Evolutionary conservation across 129 eudicot species (phyloP), one percentile per base, ranked within the genome.

Genomic region (Dittrichia graveolens): DNA sequence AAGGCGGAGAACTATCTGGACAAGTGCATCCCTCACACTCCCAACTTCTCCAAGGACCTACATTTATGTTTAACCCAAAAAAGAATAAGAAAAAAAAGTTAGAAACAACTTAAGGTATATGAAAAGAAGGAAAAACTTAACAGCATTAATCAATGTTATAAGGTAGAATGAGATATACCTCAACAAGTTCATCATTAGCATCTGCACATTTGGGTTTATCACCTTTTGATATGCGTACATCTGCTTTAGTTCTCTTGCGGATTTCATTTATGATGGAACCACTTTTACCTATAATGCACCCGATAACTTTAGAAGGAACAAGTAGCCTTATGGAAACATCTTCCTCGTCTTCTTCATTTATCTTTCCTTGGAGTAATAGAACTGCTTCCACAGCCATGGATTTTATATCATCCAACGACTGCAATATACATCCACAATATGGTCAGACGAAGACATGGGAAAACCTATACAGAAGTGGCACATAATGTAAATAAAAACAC

Each of bases 351-450:
- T 90, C 99, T 63, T 87, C 89, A 43, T 88, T 94, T 69, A 94
- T 90, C 83, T 94, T 94, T 73, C 72, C 96, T 83, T 94, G 97
- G 56, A 94, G 88, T 81, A 94, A 86, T 34, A 94, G 61, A 70
- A 94, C 97, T 58, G 99, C 97, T 88, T 94, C 99, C 43, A 94
- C 96, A 9, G 96, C 96, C 89, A 72, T 94, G 54, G 99, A 94
- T 72, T 88, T 86, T 70, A 84, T 7, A 83, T 94, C 99, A 61
- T 94, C 99, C 72, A 79, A 42, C 18, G 90, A 85, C 99, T 94
- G 85, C 68, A 64, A 61, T 24, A 67, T 55, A 53, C 39, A 1
- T 39, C 61, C 5, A 19, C 2, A 44, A 61, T 41, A 64, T 42
- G 37, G 50, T 60, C 41, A 67, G 72, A 57, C 47, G 7, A 43